These are phyloP conservation scores for Phytophthora chlamydospora DNA, from an alignment of 352 stramenopile genomes.

Conservation along the genomic window DNA sequence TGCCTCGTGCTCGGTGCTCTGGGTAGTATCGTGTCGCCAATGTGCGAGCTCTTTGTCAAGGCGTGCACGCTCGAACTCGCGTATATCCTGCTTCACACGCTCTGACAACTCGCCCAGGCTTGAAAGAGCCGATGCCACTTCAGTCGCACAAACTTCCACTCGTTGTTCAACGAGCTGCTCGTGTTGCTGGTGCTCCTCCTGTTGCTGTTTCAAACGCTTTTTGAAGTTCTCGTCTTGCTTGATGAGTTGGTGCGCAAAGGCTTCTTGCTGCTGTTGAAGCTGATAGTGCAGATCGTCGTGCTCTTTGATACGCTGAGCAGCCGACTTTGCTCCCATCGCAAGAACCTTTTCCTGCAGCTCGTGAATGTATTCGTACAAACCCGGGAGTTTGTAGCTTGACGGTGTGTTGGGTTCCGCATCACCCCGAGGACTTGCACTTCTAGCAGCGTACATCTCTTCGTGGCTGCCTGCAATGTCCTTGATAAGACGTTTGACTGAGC, in stretches of 20 bases:
- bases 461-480: slow-evolving; percentile 19
- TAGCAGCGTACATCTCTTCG: slow-evolving; percentile 13
- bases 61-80: slow-evolving; percentile 19
- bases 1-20: neutral
- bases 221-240: slow-evolving; percentile 21
- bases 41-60: slow-evolving; percentile 18
- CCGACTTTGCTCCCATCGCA: slow-evolving; percentile 13
- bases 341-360: slow-evolving; percentile 21
- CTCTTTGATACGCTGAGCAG: slow-evolving; percentile 9
- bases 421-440: neutral
- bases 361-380: slow-evolving; percentile 24
- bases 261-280: slow-evolving; percentile 21
- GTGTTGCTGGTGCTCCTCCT: slow-evolving; percentile 11
- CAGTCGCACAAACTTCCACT: slow-evolving; percentile 16
- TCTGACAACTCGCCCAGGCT: slow-evolving; percentile 21
- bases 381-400: slow-evolving; percentile 10
- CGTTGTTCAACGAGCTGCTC: slow-evolving; percentile 17
- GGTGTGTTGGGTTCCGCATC: neutral
- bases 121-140: slow-evolving; percentile 13
- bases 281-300: slow-evolving; percentile 15
- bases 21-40: slow-evolving; percentile 9
- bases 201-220: slow-evolving; percentile 14
- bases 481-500: slow-evolving; percentile 15
- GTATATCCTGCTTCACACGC: slow-evolving; percentile 22
- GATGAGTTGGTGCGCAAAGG: slow-evolving; percentile 14